Base-by-base conservation (phyloP, 176 grass and related monocot genomes). In the Aegilops sharonensis region DNA sequence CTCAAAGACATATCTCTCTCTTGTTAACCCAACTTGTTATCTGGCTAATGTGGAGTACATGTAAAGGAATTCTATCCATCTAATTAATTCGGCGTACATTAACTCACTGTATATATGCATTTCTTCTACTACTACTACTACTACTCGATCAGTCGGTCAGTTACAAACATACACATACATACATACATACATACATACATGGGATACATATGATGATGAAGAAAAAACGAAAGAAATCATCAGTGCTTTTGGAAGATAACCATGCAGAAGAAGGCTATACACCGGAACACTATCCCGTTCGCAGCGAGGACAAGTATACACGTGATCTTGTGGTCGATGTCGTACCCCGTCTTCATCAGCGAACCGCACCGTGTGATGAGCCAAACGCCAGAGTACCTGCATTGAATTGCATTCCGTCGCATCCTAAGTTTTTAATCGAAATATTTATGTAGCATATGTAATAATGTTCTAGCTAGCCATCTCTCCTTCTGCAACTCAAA, bases 201-300 rank as follows among this genome's bases (percentile, higher is more conserved):
- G 67, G 18, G 32, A 69, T 69, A 37, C 67, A 61, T 61, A 40
- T n/a, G 4, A 11, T 39, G 18, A 47, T n/a, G 2, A 71, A n/a
- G 18, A 20, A 11, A 47, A 50, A 50, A 50, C 14, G 47, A 50
- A 50, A 50, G 14, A 54, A 20, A 61, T 24, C 6, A 45, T 64
- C 52, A 97, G 43, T 90, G 86, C 85, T 87, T 97, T 64, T 93
- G 94, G 87, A 97, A 97, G 63, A 90, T 94, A 10, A 97, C 68
- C 90, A 97, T 89, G 90, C 90, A 97, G 72, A 97, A 91, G 87
- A 97, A 97, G 25, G 95, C 95, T 57, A 97, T 76, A 52, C 83
- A 88, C 17, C 95, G 91, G 85, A 98, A 98, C 64, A 93, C 79
- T 50, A 95, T 13, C 23, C 95, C 95, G 25, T 98, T 84, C 0